A percentile compares a stretch with the other conserved stretches of the same genome.
Conservation (phyloP, 345 rosid species). For the Boechera stricta region DNA sequence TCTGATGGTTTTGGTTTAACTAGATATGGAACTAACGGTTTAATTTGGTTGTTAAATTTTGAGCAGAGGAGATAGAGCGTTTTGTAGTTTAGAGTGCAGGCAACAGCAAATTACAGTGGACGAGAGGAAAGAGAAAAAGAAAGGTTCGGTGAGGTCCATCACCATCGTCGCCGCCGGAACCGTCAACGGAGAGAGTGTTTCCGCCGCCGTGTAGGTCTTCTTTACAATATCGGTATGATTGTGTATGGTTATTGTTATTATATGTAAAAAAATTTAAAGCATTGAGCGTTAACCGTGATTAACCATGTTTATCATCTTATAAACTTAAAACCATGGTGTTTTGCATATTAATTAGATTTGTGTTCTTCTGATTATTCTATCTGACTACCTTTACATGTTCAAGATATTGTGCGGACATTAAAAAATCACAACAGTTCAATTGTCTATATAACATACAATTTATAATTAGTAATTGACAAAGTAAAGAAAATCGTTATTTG, state of each 20-base stretch:
- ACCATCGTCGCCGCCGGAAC: constrained; percentile 1
- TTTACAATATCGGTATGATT: constrained; percentile 8
- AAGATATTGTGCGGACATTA: neutral
- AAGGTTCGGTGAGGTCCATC: constrained; percentile 25
- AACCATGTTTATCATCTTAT: constrained; percentile 19
- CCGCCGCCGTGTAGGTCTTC: constrained; percentile 39
- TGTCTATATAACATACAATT: neutral
- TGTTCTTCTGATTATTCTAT: neutral
- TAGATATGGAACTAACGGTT: neutral
- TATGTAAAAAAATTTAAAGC: constrained; percentile 20
- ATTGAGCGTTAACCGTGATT: constrained; percentile 3
- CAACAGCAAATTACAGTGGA: constrained; percentile 72
- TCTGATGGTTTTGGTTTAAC: constrained; percentile 3
- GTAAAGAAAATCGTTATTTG: neutral
- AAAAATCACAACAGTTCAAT: neutral
- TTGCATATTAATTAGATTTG: constrained; percentile 23
- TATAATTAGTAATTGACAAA: neutral
- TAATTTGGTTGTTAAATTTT: neutral
- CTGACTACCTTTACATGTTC: neutral
- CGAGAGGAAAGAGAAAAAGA: constrained; percentile 57
- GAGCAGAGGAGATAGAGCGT: constrained; percentile 84
- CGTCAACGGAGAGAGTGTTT: constrained; percentile 22
- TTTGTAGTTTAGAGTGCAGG: constrained; percentile 87
- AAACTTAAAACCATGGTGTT: neutral
- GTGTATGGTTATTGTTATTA: constrained; percentile 22